Conservation (phyloP, 805 yeast species). For the Metschnikowia bowlesiae region DNA sequence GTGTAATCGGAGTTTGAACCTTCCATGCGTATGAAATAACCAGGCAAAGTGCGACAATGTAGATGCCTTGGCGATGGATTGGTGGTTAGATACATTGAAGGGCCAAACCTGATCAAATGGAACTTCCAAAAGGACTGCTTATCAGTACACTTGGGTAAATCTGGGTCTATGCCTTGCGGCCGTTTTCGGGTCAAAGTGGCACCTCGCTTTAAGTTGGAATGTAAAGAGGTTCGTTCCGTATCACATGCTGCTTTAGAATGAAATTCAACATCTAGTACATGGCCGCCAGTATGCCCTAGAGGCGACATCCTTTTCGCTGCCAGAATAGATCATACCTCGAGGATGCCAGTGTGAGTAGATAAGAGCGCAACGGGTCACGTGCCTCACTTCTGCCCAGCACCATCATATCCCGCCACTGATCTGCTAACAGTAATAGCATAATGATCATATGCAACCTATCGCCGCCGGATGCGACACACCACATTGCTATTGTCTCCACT, state of each 20-base stretch:
- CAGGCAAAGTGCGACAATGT: slow-evolving; percentile 58
- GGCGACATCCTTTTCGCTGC: neutral
- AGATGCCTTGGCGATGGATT: slow-evolving; percentile 61
- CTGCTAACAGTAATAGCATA: neutral
- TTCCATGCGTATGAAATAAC: slow-evolving; percentile 42
- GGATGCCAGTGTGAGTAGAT: neutral
- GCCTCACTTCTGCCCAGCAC: neutral
- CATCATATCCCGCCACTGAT: neutral
- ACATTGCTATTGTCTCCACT: neutral
- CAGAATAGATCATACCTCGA: neutral
- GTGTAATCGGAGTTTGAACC: slow-evolving; percentile 3
- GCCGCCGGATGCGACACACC: neutral
- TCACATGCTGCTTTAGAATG: neutral
- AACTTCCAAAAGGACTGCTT: slow-evolving; percentile 52
- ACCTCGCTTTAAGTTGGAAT: neutral
- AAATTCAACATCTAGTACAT: neutral
- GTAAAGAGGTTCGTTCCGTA: neutral
- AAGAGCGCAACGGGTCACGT: slow-evolving; percentile 3
- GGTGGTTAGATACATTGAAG: slow-evolving; percentile 58
- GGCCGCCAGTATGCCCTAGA: neutral
- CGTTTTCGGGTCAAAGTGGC: slow-evolving; percentile 7
- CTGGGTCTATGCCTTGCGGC: slow-evolving; percentile 11
- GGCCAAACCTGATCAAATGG: slow-evolving; percentile 52
- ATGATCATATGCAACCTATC: neutral
- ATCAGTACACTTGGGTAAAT: neutral